Conservation (phyloP, 768 basidiomycete genomes). For the Tephrocybe sp. region DNA sequence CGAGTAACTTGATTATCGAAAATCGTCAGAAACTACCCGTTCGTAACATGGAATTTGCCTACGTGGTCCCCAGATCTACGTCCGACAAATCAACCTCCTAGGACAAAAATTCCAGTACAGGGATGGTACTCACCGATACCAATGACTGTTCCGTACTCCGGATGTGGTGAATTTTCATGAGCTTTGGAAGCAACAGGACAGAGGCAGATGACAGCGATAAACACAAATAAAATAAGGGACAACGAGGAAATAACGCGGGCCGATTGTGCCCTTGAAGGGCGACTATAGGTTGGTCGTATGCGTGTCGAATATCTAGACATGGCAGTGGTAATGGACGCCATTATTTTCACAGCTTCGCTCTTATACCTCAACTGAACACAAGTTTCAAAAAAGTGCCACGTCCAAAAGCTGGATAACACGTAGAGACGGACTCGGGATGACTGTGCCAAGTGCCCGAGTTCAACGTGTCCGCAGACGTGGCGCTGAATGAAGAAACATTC, state of each 20-base stretch:
- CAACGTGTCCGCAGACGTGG: no score
- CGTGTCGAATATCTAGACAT: slow-evolving; percentile 16
- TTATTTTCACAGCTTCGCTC: not conserved
- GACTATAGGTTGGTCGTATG: slow-evolving; percentile 9
- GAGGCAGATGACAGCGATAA: slow-evolving; percentile 66
- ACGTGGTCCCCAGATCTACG: not conserved
- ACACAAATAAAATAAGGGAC: slow-evolving; percentile 45
- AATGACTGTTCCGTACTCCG: slow-evolving; percentile 76
- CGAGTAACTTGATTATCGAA: slow-evolving; percentile 57
- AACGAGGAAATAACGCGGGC: slow-evolving; percentile 36
- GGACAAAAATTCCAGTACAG: not conserved
- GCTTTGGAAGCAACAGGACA: slow-evolving; percentile 61
- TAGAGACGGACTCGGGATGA: not conserved
- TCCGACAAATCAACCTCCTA: not conserved
- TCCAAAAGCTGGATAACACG: not conserved
- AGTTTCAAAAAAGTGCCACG: slow-evolving; percentile 5
- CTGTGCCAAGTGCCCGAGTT: no score
- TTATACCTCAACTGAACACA: slow-evolving; percentile 2
- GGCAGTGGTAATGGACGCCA: not conserved
- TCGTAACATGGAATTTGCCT: no score
- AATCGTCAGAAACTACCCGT: no score
- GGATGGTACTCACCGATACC: slow-evolving; percentile 78
- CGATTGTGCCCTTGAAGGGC: slow-evolving; percentile 10
- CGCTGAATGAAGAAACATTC: no score
- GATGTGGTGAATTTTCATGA: slow-evolving; percentile 28